phyloP scores from a whole-genome alignment of 495 filamentous ascomycete genomes.

The Staphylotrichum longicolle region DNA sequence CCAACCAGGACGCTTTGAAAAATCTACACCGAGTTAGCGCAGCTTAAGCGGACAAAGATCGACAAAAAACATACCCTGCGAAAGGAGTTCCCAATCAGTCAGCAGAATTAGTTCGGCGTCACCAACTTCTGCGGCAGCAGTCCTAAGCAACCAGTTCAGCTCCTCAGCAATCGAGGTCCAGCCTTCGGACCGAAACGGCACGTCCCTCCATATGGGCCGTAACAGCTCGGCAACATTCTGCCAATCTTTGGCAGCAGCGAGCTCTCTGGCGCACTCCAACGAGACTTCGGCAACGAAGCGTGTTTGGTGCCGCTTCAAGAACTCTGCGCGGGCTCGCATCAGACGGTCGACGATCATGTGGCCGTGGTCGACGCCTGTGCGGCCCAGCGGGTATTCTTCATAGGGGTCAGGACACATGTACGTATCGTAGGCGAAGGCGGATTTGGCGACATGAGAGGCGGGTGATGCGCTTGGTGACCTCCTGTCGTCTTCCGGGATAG shows the following conservation, averaged over 20 bases:
- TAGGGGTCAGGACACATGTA: constrained; percentile 80
- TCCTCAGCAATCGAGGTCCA: constrained; percentile 79
- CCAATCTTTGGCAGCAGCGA: constrained; percentile 62
- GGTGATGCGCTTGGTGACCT: constrained; percentile 63
- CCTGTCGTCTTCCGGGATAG: constrained; percentile 74
- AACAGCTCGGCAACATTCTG: constrained; percentile 64
- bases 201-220: constrained; percentile 65
- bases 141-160: constrained; percentile 68
- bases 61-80: constrained; percentile 53
- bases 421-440: constrained; percentile 73
- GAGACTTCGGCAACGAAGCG: constrained; percentile 66
- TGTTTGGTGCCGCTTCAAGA: constrained; percentile 58
- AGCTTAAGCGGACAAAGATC: neutral
- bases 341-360: constrained; percentile 59
- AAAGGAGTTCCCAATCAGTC: constrained; percentile 83
- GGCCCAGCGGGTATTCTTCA: constrained; percentile 61
- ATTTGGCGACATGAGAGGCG: constrained; percentile 63
- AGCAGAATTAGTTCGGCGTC: constrained; percentile 65
- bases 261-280: constrained; percentile 66
- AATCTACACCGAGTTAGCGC: constrained; percentile 45
- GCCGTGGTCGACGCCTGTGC: constrained; percentile 62
- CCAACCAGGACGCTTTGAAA: constrained; percentile 60
- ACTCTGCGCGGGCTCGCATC: constrained; percentile 62
- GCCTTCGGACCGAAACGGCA: constrained; percentile 71
- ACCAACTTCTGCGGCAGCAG: constrained; percentile 63